Base-by-base conservation (phyloP, 495 filamentous ascomycete species). In the Talaromyces adpressus region DNA sequence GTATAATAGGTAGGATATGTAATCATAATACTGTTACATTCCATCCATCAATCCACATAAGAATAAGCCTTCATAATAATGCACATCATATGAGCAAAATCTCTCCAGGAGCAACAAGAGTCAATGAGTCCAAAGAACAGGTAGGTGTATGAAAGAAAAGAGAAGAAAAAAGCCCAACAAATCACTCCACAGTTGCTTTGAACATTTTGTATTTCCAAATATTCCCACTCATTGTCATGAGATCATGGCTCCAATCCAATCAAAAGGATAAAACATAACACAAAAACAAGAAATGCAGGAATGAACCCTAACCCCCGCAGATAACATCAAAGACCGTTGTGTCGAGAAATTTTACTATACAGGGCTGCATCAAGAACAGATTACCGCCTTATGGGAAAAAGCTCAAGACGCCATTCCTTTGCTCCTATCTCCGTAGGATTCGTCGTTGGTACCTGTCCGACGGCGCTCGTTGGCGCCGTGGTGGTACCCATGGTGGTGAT, bases 371-470 rank as follows among this genome's bases (percentile, higher is more conserved):
- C 71, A 70, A 71, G 69, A 59, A 68, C 52, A 64, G 56, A 68
- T 60, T 51, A 56, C 22, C 62, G 18, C 23, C 56, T 59, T 58
- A 25, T 27, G n/a, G 23, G 32, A 65, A 68, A 63, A 65, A 65
- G 36, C 58, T 75, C 69, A 78, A 67, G 71, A 73, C 61, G 66
- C 67, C 64, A 67, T 59, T 41, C 66, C 74, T 67, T 80, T 82
- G 62, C 68, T 71, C 68, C 81, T 81, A 58, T 83, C 79, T 20
- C 67, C 72, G 57, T 61, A 65, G 62, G 75, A 73, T 51, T 84
- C 81, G 32, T 83, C 81, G 57, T 72, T 76, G 58, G 71, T 71
- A 56, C 77, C 74, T 62, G 71, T 64, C 66, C 81, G 76, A 65
- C 81, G 77, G 66, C 81, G 81, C 63, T 78, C 78, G 11, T 32